A percentile compares a stretch with the other conserved stretches of the same genome.
Conservation (phyloP, 257 asterid species). For the Petunia axillaris region DNA sequence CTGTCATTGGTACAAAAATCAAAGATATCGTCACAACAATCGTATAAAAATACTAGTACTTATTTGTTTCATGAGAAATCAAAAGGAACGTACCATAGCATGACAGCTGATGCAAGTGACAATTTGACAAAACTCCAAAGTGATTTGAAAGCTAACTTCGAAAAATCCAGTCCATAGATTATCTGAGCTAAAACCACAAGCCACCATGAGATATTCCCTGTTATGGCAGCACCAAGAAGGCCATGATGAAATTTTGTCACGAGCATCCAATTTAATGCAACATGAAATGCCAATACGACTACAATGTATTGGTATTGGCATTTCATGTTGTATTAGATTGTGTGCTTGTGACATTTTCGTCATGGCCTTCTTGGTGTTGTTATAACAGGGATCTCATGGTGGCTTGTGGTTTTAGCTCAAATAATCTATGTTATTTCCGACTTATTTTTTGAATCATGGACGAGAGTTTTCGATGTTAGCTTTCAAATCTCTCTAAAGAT, state of each 20-base stretch:
- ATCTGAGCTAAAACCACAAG: constrained; percentile 50
- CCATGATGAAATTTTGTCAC: constrained; percentile 56
- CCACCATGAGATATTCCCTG: constrained; percentile 78
- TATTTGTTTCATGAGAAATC: not conserved
- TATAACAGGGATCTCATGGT: too few species aligned
- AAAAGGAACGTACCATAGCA: constrained; percentile 67
- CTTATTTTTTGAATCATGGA: too few species aligned
- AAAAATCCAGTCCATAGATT: constrained; percentile 84
- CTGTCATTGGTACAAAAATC: constrained; percentile 38
- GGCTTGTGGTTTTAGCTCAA: too few species aligned
- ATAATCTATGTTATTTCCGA: too few species aligned
- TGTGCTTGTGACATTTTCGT: too few species aligned
- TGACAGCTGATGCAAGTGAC: constrained; percentile 81
- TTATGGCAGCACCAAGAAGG: constrained; percentile 72
- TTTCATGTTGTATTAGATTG: too few species aligned
- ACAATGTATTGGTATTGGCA: too few species aligned
- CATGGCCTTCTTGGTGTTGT: too few species aligned
- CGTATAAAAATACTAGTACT: not conserved
- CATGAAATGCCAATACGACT: constrained; percentile 56
- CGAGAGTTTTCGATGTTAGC: too few species aligned
- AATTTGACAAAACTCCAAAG: constrained; percentile 64
- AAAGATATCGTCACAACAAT: not conserved
- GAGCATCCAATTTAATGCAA: constrained; percentile 67
- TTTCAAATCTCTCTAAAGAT: too few species aligned
- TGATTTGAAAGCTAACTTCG: constrained; percentile 53